These are phyloP conservation scores for Auxenochlorella protothecoides DNA, from an alignment of 139 green algal genomes.

Conservation along the genomic window DNA sequence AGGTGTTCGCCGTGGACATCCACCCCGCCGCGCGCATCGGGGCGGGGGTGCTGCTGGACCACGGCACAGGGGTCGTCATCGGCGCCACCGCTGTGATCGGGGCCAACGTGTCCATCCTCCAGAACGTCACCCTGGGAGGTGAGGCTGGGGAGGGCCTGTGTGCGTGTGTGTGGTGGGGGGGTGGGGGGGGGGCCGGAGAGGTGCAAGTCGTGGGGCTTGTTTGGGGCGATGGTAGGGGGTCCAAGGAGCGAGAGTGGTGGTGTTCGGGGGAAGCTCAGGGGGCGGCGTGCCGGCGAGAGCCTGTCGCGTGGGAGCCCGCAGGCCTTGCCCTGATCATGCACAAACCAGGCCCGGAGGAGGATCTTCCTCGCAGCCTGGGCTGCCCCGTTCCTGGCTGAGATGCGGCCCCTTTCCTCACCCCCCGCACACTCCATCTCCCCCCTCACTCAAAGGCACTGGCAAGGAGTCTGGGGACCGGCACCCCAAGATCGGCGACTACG, in stretches of 20 bases:
- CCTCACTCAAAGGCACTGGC: slow-evolving; percentile 55
- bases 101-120: slow-evolving; percentile 91
- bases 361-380: no score
- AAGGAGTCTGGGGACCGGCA: slow-evolving; percentile 92
- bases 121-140: slow-evolving; percentile 90
- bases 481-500: slow-evolving; percentile 84
- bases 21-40: slow-evolving; percentile 91
- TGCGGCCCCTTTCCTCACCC: not conserved
- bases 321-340: not conserved
- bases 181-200: not conserved
- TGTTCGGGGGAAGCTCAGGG: not conserved
- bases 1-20: slow-evolving; percentile 90
- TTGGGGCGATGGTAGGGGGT: no score
- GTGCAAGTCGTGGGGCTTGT: not conserved
- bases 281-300: not conserved
- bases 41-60: slow-evolving; percentile 87
- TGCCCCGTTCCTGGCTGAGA: not conserved
- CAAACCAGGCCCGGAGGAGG: not conserved
- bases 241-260: no score
- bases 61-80: slow-evolving; percentile 77
- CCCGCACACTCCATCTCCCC: not conserved
- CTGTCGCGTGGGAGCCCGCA: not conserved
- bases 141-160: slow-evolving; percentile 7
- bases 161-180: slow-evolving; percentile 12
- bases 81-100: slow-evolving; percentile 89